Evolutionary conservation across 73 alveolate genomes (phyloP).

Genomic region (Stentor roeselii): DNA sequence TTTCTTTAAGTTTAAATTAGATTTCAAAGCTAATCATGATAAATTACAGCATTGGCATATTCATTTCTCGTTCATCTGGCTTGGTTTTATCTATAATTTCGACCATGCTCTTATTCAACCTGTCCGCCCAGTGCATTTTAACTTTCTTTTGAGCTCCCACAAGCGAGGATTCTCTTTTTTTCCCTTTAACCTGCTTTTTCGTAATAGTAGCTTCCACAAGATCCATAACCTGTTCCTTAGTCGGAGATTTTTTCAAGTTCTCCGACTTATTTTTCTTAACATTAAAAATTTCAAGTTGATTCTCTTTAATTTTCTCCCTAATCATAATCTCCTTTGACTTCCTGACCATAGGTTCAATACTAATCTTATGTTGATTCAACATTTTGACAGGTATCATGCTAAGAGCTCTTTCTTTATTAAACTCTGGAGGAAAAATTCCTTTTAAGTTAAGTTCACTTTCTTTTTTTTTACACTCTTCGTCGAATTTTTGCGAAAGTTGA

Average conservation of each 20-base stretch:
- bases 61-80: neutral
- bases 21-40: too few relatives aligned
- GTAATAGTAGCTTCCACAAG: neutral
- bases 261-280: neutral
- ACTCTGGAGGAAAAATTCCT: neutral
- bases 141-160: neutral
- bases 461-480: neutral
- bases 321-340: neutral
- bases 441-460: neutral
- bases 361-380: neutral
- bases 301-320: neutral
- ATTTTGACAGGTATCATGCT: slow-evolving; percentile 1
- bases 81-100: neutral
- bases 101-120: neutral
- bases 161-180: neutral
- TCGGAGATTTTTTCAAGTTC: neutral
- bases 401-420: neutral
- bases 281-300: neutral
- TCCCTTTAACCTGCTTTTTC: neutral
- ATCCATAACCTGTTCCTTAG: neutral
- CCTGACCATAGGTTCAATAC: neutral
- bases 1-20: too few relatives aligned
- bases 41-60: too few relatives aligned
- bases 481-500: neutral
- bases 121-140: slow-evolving; percentile 1